Percentiles rank a stretch among this genome's conserved stretches.
Conservation (phyloP, 2,329 filamentous ascomycete species). For the Colletotrichum lindemuthianum region DNA sequence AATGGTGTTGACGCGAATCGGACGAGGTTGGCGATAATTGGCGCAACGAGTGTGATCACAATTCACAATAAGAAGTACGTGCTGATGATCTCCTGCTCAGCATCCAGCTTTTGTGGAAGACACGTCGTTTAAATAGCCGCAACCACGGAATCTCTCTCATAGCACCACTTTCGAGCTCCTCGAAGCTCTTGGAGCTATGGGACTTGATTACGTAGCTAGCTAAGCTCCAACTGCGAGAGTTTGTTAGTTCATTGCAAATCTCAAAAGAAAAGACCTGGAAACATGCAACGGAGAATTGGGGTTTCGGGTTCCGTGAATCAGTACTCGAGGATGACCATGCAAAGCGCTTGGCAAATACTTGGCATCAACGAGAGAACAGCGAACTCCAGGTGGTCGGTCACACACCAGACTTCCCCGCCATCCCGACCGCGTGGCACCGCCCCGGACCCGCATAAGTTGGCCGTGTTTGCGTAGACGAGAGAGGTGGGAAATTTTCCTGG, state of each 20-base stretch:
- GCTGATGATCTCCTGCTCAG: neutral
- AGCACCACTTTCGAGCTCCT: too few relatives aligned
- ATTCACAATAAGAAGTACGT: neutral
- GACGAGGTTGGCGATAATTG: neutral
- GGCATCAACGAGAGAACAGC: slow-evolving; percentile 5
- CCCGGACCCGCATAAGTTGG: slow-evolving; percentile 2
- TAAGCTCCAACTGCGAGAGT: neutral
- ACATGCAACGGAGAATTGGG: slow-evolving; percentile 28
- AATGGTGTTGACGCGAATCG: neutral
- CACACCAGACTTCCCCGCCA: neutral
- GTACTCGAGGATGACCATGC: slow-evolving; percentile 8
- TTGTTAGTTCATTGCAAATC: neutral
- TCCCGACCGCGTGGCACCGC: slow-evolving; percentile 9
- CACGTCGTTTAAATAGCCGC: neutral
- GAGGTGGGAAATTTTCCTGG: slow-evolving; percentile 18
- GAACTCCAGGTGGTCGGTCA: neutral
- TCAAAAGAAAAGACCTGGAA: slow-evolving; percentile 1
- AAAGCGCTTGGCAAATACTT: slow-evolving; percentile 30
- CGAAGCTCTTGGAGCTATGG: slow-evolving; percentile 16
- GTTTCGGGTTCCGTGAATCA: slow-evolving; percentile 31
- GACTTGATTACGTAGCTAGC: slow-evolving; percentile 25
- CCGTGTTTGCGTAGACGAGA: slow-evolving; percentile 16
- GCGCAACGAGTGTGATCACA: neutral
- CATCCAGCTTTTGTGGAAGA: neutral
- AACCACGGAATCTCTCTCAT: neutral